Conservation (phyloP, 306 rosid genomes). For the Sicyos baderoa region DNA sequence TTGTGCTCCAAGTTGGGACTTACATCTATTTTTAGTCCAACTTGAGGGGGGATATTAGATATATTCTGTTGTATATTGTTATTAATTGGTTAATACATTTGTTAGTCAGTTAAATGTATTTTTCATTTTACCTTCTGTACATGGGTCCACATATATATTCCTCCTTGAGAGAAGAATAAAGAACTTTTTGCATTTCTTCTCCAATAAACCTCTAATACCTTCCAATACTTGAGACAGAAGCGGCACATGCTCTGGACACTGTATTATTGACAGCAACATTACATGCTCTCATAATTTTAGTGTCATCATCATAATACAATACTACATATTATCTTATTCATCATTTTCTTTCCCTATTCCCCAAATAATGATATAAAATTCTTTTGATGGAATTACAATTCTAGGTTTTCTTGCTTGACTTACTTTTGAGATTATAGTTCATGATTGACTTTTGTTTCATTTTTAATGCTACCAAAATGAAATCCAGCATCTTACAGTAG, state of each 20-base stretch:
- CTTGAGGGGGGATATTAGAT: too few species aligned
- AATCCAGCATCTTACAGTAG: not conserved
- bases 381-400: not conserved
- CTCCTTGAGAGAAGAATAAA: too few species aligned
- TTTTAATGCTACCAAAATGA: not conserved
- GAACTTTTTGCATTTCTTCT: too few species aligned
- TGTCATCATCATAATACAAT: conserved; percentile 2
- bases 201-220: too few species aligned
- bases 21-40: too few species aligned
- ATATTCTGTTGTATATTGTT: too few species aligned
- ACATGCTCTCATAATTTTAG: conserved; percentile 11
- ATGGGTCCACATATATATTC: too few species aligned
- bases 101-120: too few species aligned
- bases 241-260: conserved; percentile 15
- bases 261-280: conserved; percentile 12
- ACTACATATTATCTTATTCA: not conserved
- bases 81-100: too few species aligned
- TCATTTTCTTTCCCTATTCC: not conserved
- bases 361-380: not conserved
- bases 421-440: not conserved
- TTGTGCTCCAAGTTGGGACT: too few species aligned
- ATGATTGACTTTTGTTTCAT: not conserved
- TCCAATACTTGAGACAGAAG: not conserved
- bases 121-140: too few species aligned
- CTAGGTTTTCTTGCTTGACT: not conserved